Conservation (phyloP, 2,329 filamentous ascomycete species). For the Aspergillus ibericus region DNA sequence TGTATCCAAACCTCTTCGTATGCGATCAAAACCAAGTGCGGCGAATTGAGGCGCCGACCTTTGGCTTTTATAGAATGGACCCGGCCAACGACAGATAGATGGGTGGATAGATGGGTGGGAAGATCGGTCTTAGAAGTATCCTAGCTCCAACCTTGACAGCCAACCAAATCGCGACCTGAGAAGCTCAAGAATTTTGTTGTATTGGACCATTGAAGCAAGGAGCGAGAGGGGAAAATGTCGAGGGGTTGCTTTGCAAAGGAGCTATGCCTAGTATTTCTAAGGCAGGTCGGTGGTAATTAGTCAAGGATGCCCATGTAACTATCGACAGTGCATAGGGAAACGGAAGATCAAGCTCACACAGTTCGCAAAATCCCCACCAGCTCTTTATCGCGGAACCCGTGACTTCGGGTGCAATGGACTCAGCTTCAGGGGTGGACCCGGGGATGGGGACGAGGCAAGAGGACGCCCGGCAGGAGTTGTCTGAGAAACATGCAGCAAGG, state of each 20-base stretch:
- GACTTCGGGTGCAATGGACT: conserved; percentile 10
- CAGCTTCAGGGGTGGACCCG: conserved; percentile 20
- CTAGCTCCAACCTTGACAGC: conserved; percentile 6
- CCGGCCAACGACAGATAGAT: neutral
- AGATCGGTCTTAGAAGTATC: neutral
- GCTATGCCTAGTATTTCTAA: conserved; percentile 18
- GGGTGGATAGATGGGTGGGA: neutral
- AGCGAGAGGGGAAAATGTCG: conserved; percentile 13
- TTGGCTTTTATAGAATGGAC: neutral
- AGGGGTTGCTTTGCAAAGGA: conserved; percentile 4
- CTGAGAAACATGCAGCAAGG: conserved; percentile 35
- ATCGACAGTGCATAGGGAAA: conserved; percentile 3
- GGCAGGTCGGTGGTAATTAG: conserved; percentile 8
- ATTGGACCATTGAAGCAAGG: conserved; percentile 15
- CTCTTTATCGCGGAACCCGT: conserved; percentile 23
- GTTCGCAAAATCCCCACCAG: conserved; percentile 21
- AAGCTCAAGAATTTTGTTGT: neutral
- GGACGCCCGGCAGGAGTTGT: conserved; percentile 30
- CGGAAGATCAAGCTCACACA: conserved; percentile 28
- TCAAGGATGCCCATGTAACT: conserved; percentile 1
- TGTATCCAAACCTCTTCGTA: neutral
- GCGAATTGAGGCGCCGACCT: neutral
- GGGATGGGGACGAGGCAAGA: conserved; percentile 24
- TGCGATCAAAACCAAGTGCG: neutral
- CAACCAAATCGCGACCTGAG: conserved; percentile 1